Percentiles rank a stretch among this genome's conserved stretches.
phyloP scores from a whole-genome alignment of 2,329 filamentous ascomycete genomes.

The Bipolaris zeicola region DNA sequence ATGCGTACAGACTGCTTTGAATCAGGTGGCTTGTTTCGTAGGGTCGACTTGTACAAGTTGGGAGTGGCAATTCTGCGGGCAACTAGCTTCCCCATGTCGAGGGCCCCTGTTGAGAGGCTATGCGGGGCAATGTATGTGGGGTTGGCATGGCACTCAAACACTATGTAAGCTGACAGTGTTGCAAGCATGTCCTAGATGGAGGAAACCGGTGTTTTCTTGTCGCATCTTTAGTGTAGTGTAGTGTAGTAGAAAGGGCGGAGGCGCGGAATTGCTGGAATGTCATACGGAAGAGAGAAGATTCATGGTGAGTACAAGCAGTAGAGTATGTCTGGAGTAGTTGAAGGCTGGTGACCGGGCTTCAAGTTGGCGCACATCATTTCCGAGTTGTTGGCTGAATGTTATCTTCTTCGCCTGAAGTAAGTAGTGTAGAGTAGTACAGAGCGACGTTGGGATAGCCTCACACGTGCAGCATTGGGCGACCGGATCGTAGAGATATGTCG shows the following conservation, averaged over 20 bases:
- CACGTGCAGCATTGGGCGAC: neutral
- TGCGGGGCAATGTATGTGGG: constrained; percentile 14
- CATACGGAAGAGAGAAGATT: too few species aligned
- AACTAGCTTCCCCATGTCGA: constrained; percentile 4
- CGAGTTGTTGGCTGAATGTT: neutral
- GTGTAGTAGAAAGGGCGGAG: too few species aligned
- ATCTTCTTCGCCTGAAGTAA: too few species aligned
- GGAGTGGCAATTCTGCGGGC: neutral
- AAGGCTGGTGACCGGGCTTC: neutral
- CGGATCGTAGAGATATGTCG: neutral
- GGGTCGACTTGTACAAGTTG: neutral
- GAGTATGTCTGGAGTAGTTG: too few species aligned
- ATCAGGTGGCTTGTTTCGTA: neutral
- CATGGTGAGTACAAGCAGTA: neutral
- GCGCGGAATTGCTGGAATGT: too few species aligned
- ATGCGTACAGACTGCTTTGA: neutral
- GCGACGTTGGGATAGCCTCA: neutral
- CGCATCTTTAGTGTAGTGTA: too few species aligned
- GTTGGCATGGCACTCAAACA: neutral
- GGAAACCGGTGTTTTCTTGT: too few species aligned
- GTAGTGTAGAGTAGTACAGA: too few species aligned
- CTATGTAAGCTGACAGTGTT: neutral
- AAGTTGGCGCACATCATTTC: neutral
- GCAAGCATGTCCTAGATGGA: too few species aligned
- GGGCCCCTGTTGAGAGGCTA: neutral